Conservation (phyloP, 441 rosid species). For the Gossypium davidsonii region DNA sequence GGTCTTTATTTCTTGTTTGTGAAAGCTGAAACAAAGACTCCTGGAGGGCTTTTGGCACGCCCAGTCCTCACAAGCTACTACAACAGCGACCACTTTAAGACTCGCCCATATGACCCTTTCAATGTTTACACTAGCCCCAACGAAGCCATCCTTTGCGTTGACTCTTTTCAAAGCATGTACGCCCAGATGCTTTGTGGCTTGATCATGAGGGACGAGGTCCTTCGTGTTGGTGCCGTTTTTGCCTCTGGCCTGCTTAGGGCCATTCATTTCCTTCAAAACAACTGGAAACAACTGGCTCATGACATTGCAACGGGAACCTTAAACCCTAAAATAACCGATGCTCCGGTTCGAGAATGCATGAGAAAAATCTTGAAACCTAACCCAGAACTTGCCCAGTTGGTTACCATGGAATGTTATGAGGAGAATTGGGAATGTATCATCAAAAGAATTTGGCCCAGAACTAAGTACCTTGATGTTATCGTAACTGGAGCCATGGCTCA, state of each 20-base stretch:
- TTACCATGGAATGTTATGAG: constrained; percentile 32
- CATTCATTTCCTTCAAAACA: constrained; percentile 47
- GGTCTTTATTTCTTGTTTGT: constrained; percentile 56
- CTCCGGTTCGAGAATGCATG: constrained; percentile 32
- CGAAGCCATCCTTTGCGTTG: constrained; percentile 56
- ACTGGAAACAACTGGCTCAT: constrained; percentile 42
- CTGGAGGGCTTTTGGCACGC: constrained; percentile 61
- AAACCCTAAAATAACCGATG: constrained; percentile 41
- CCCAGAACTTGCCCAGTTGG: constrained; percentile 37
- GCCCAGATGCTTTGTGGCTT: constrained; percentile 69
- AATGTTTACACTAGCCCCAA: constrained; percentile 63
- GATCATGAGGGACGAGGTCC: constrained; percentile 52
- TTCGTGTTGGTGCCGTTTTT: constrained; percentile 56
- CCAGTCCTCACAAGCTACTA: constrained; percentile 74
- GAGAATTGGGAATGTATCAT: constrained; percentile 53
- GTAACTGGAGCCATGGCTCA: constrained; percentile 74
- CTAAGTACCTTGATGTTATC: constrained; percentile 59
- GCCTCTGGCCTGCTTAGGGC: constrained; percentile 74
- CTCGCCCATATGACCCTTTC: constrained; percentile 55
- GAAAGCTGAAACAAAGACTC: constrained; percentile 52
- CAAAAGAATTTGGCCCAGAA: constrained; percentile 62
- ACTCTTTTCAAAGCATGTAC: constrained; percentile 70
- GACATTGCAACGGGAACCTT: constrained; percentile 48
- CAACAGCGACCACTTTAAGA: constrained; percentile 63
- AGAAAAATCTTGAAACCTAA: constrained; percentile 38